Conservation (phyloP, 2,329 filamentous ascomycete genomes). For the Phialophora macrospora region DNA sequence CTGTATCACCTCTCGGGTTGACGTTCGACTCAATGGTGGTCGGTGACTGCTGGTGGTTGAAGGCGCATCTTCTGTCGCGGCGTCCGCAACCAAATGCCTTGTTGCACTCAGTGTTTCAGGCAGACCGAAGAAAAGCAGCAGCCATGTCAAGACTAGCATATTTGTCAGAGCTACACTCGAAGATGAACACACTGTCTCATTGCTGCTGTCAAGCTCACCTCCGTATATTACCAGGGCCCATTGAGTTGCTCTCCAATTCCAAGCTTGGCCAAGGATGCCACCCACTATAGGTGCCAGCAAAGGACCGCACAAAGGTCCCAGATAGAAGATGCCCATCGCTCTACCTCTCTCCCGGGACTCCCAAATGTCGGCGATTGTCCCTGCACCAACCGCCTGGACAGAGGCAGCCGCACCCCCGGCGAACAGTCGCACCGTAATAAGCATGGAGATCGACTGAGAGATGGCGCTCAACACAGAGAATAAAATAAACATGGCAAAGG, state of each 20-base stretch:
- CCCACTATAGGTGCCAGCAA: slow-evolving; percentile 77
- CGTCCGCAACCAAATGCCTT: slow-evolving; percentile 43
- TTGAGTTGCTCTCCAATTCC: slow-evolving; percentile 76
- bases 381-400: slow-evolving; percentile 81
- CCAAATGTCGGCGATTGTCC: slow-evolving; percentile 83
- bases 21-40: slow-evolving; percentile 56
- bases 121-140: slow-evolving; percentile 50
- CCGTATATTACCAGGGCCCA: slow-evolving; percentile 79
- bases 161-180: slow-evolving; percentile 17
- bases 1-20: slow-evolving; percentile 66
- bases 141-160: slow-evolving; percentile 43
- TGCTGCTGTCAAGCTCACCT: slow-evolving; percentile 32
- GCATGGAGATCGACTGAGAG: slow-evolving; percentile 72
- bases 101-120: slow-evolving; percentile 49
- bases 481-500: slow-evolving; percentile 72
- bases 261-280: slow-evolving; percentile 69
- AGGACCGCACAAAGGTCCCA: slow-evolving; percentile 76
- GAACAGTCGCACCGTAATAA: slow-evolving; percentile 75
- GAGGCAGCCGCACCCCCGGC: slow-evolving; percentile 77
- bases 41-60: slow-evolving; percentile 26
- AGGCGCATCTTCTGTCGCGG: slow-evolving; percentile 36
- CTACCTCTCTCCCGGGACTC: slow-evolving; percentile 71
- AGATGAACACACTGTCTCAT: not conserved
- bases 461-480: slow-evolving; percentile 73
- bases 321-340: slow-evolving; percentile 84